A percentile compares a stretch with the other conserved stretches of the same genome.
phyloP scores from a whole-genome alignment of 202 grass and related monocot genomes.

The Zizania palustris region DNA sequence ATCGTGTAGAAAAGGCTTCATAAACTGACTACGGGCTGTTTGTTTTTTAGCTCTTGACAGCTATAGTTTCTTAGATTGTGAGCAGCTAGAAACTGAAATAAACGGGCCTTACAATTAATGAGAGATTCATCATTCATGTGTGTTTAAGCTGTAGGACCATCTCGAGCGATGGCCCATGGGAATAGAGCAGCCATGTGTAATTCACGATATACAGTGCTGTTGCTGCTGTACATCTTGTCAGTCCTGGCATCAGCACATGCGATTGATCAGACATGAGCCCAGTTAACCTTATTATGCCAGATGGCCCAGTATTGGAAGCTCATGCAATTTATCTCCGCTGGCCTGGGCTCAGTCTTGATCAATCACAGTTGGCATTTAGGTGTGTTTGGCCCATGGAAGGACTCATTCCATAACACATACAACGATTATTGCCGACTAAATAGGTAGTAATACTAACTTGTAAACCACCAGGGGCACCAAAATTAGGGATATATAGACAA shows the following conservation, averaged over 20 bases:
- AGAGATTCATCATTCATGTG: too few relatives aligned
- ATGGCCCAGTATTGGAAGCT: not conserved
- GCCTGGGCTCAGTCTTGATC: not conserved
- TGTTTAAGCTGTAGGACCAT: not conserved
- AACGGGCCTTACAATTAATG: too few relatives aligned
- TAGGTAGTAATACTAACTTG: conserved; percentile 8
- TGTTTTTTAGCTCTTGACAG: too few relatives aligned
- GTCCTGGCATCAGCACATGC: not conserved
- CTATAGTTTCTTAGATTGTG: too few relatives aligned
- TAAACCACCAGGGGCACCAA: conserved; percentile 40
- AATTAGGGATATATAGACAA: conserved; percentile 46
- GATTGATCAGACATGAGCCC: not conserved
- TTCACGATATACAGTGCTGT: not conserved
- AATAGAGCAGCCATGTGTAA: not conserved
- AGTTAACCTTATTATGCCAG: not conserved
- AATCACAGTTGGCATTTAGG: not conserved
- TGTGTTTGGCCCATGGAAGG: not conserved
- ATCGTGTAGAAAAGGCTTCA: too few relatives aligned
- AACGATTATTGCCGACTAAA: not conserved
- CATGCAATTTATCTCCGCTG: not conserved
- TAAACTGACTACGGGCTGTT: too few relatives aligned
- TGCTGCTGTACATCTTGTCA: not conserved
- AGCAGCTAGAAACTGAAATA: too few relatives aligned
- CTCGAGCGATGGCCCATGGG: not conserved
- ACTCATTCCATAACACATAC: not conserved